Base-by-base conservation (phyloP, 1,284 basidiomycete genomes). In the Sanguinoderma infundibulare region DNA sequence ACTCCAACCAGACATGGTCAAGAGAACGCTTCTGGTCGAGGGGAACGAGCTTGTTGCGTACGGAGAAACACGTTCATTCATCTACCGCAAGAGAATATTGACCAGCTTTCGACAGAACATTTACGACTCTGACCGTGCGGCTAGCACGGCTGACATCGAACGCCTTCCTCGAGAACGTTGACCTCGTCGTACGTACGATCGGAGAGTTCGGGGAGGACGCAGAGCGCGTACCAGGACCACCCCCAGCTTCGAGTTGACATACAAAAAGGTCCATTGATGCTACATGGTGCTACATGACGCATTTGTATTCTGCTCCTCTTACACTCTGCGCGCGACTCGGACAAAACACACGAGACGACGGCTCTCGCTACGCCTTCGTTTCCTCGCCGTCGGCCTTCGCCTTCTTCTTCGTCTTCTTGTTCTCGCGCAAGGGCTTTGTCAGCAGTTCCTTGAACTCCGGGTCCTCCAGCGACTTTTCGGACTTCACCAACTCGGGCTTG, bases 401-500 rank as follows among this genome's bases (percentile, higher is more conserved):
- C 74, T 87, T 85, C 82, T 92, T 94, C 83, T 92, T 91, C 79
- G 85, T 92, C 87, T 96, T 97, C 87, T 95, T 98, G 76, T 81
- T 88, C 77, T 95, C 93, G 63, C 96, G 87, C 67, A 98, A 79
- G 65, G 87, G 90, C 76, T 90, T 89, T 53, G 89, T 80, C 65
- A 98, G 78, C 42, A 94, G 80, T 38, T 84, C 81, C 80, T 95
- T 94, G 71, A 95, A 77, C 71, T 92, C 92, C 69, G 91, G 87
- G 70, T 98, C 94, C 77, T 95, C 87, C 65, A 98, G 80, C 74
- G 94, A 88, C 76, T 96, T 96, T 70, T 93, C 90, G 6, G 91
- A 90, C 82, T 94, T 93, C 70, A 97, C 85, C 63, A 96, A 83
- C 73, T 96, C 94, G 57, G 91, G 85, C 72, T 94, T 94, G 82